Percentiles rank a stretch among this genome's conserved stretches.
These are phyloP conservation scores for Trichoderma hamatum DNA, from an alignment of 2,329 filamentous ascomycete genomes.

Conservation along the genomic window DNA sequence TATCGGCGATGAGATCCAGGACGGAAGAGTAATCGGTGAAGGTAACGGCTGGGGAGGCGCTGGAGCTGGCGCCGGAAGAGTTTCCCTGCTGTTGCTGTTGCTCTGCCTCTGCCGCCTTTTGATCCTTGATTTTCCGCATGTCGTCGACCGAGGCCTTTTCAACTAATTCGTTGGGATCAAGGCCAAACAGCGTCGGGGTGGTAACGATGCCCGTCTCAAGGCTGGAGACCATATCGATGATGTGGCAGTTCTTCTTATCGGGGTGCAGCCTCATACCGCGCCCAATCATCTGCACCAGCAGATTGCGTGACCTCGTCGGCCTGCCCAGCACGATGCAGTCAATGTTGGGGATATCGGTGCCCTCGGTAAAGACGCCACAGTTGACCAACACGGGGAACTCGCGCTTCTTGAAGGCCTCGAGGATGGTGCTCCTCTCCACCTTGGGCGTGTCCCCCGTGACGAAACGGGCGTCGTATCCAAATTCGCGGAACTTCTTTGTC, in stretches of 20 bases:
- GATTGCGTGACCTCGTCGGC: conserved; percentile 88
- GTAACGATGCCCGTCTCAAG: conserved; percentile 84
- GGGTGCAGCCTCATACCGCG: conserved; percentile 83
- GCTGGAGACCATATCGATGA: conserved; percentile 94
- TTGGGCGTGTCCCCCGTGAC: conserved; percentile 82
- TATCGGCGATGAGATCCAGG: conserved; percentile 86
- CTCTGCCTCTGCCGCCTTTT: conserved; percentile 48
- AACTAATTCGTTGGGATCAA: conserved; percentile 80
- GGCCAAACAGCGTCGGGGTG: conserved; percentile 87
- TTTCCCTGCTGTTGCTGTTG: conserved; percentile 30
- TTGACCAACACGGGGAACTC: conserved; percentile 89
- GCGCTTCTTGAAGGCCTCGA: conserved; percentile 74
- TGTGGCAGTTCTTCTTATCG: conserved; percentile 84
- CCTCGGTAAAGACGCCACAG: conserved; percentile 95
- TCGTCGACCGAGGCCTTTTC: conserved; percentile 65
- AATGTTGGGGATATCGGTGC: conserved; percentile 96
- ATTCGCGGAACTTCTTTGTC: conserved; percentile 72
- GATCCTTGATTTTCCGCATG: conserved; percentile 58
- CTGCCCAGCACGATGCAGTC: conserved; percentile 88
- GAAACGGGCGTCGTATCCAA: conserved; percentile 80
- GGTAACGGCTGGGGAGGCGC: conserved; percentile 55
- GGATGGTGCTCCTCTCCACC: conserved; percentile 65
- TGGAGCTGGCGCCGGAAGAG: conserved; percentile 22
- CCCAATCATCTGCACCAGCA: conserved; percentile 97
- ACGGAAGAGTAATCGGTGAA: conserved; percentile 93